phyloP scores from a whole-genome alignment of 23 red algal species.

The Agarophyton chilense region DNA sequence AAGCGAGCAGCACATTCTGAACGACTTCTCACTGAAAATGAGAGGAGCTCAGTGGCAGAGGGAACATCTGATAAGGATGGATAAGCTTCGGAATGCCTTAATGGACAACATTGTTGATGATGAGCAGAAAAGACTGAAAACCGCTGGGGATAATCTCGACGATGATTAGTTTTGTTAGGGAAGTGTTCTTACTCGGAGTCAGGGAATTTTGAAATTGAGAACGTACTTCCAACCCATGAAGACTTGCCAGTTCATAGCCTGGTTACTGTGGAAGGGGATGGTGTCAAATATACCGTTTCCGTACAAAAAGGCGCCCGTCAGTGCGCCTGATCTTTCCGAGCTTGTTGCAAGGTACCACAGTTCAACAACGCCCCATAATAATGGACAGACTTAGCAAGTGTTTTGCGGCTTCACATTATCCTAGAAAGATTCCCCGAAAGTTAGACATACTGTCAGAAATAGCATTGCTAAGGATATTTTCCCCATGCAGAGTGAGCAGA shows the following conservation, averaged over 20 bases:
- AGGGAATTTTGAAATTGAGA: conserved; percentile 33
- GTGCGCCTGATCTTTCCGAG: conserved; percentile 9
- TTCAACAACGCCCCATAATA: conserved; percentile 37
- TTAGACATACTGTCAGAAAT: conserved; percentile 25
- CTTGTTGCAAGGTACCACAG: conserved; percentile 30
- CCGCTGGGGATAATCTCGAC: neutral
- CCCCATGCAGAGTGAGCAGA: neutral
- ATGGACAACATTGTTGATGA: conserved; percentile 52
- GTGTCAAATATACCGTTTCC: conserved; percentile 52
- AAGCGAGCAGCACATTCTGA: conserved; percentile 56
- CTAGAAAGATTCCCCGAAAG: conserved; percentile 24
- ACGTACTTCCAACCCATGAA: neutral
- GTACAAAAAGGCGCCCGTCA: conserved; percentile 32
- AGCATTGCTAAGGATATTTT: conserved; percentile 15
- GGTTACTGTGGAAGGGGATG: neutral
- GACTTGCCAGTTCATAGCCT: neutral
- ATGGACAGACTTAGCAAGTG: conserved; percentile 61
- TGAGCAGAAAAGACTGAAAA: neutral
- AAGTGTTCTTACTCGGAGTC: neutral
- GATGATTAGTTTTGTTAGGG: neutral
- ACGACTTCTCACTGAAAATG: conserved; percentile 63
- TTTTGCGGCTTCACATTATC: conserved; percentile 58
- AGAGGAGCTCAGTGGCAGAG: conserved; percentile 32
- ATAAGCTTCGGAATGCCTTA: conserved; percentile 36
- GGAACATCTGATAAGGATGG: conserved; percentile 35